phyloP scores from a whole-genome alignment of 2,329 filamentous ascomycete genomes.

The Fusarium anguioides region DNA sequence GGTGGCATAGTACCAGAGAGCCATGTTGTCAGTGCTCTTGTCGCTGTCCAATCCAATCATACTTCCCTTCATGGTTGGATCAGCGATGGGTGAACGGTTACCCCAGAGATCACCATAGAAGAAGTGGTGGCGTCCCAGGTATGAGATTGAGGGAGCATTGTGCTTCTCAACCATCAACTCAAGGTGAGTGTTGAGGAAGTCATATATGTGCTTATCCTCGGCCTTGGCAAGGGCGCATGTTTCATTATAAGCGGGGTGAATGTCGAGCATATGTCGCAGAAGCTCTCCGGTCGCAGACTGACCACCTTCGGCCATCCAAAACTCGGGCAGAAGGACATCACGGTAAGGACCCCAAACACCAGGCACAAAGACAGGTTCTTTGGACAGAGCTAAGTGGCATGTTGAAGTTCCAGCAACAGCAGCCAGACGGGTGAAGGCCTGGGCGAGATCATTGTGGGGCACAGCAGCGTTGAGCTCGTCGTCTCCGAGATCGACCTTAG shows the following conservation, averaged over 20 bases:
- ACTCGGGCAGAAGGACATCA: slow-evolving; percentile 89
- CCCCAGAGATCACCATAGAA: slow-evolving; percentile 99
- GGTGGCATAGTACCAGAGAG: slow-evolving; percentile 92
- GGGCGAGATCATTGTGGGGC: slow-evolving; percentile 85
- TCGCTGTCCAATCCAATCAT: slow-evolving; percentile 89
- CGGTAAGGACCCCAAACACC: slow-evolving; percentile 98
- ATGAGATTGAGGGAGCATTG: slow-evolving; percentile 81
- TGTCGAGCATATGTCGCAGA: slow-evolving; percentile 93
- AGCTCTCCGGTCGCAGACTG: slow-evolving; percentile 97
- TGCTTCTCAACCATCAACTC: slow-evolving; percentile 76
- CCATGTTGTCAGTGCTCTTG: slow-evolving; percentile 86
- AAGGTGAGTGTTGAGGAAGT: slow-evolving; percentile 91
- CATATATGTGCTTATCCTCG: slow-evolving; percentile 90
- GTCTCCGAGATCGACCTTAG: slow-evolving; percentile 81
- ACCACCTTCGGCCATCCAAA: slow-evolving; percentile 97
- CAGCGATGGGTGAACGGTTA: slow-evolving; percentile 93
- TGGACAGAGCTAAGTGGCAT: slow-evolving; percentile 96
- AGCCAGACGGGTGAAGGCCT: slow-evolving; percentile 92
- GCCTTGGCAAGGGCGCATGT: slow-evolving; percentile 82
- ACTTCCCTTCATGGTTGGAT: slow-evolving; percentile 91
- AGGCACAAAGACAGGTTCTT: slow-evolving; percentile 89
- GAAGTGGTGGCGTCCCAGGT: slow-evolving; percentile 93
- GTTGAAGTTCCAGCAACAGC: slow-evolving; percentile 97
- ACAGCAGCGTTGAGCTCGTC: slow-evolving; percentile 74
- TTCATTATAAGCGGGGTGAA: slow-evolving; percentile 88